Evolutionary conservation across 192 early-diverging fungal species (phyloP), one percentile per base, ranked within the genome.

Genomic region (Entrophospora sp.): DNA sequence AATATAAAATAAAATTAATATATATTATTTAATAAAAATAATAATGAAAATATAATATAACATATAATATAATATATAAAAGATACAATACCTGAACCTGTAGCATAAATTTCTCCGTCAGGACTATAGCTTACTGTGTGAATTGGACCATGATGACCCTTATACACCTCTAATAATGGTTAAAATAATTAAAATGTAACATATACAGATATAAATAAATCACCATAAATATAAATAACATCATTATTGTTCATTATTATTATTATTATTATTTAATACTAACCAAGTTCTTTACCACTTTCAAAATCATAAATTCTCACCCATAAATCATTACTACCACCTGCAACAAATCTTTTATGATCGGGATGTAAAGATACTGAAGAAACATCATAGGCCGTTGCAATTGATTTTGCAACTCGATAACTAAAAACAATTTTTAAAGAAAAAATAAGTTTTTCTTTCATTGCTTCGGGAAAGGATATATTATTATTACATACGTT

Each of bases 91-190:
- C 76, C 77, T 4, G 88, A 90, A 20, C 91, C 93, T 2, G 91
- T 93, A 6, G 93, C 90, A 71, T 95, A 95, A 18, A 95, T 69
- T 51, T 91, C 87, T 32, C 93, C 93, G 71, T 95, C 93, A 22
- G 93, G 93, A 27, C 91, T 95, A 69, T 93, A 92, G 61, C 88
- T 90, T 25, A 89, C 89, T 66, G 88, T 89, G 55, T 93, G 91
- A 35, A 95, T 87, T 0, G 91, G 87, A 5, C 93, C 93, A 64
- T 93, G 91, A 69, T 95, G 93, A 31, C 93, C 93, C 73, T 93
- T 93, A 69, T 92, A 90, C 13, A 90, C 80, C 69, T 92, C 89
- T 37, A 25, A 18, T 44, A 25, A 49, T 49, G 28, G 10, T 31
- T n/a, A 34, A 56, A 56, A 56, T n/a, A n/a, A n/a, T n/a, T n/a